Percentiles rank a stretch among this genome's conserved stretches.
phyloP scores from a whole-genome alignment of 768 basidiomycete species.

The Xerocomellus amylosporus region DNA sequence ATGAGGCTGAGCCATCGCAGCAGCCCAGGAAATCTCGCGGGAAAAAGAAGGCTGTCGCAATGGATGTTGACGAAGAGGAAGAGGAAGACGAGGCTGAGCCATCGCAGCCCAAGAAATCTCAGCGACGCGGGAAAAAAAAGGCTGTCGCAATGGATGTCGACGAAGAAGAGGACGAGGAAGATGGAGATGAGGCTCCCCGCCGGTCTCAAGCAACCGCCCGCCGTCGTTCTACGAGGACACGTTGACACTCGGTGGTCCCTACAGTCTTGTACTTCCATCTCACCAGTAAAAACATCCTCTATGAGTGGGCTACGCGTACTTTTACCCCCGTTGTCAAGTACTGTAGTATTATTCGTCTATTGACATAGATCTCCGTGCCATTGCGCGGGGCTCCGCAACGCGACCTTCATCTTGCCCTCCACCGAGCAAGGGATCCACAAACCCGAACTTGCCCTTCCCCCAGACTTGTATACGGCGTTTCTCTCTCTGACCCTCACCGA shows the following conservation, averaged over 20 bases:
- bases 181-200: conserved; percentile 20
- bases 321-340: conserved; percentile 15
- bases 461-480: conserved; percentile 71
- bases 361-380: conserved; percentile 12
- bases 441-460: conserved; percentile 89
- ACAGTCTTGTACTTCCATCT: not conserved
- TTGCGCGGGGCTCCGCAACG: conserved; percentile 31
- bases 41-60: conserved; percentile 32
- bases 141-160: conserved; percentile 42
- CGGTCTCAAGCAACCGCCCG: conserved; percentile 16
- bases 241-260: conserved; percentile 6
- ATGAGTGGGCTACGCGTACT: conserved; percentile 10
- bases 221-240: conserved; percentile 21
- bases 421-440: conserved; percentile 48
- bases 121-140: conserved; percentile 27
- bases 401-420: conserved; percentile 42
- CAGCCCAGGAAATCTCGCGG: conserved; percentile 27
- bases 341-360: conserved; percentile 29
- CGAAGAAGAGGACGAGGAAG: conserved; percentile 37
- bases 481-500: conserved; percentile 78
- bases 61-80: conserved; percentile 47
- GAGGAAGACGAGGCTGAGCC: conserved; percentile 34
- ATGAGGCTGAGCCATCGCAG: conserved; percentile 33
- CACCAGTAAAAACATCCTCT: conserved; percentile 3
- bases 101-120: conserved; percentile 24